Evolutionary conservation across 805 yeast species (phyloP).

Genomic region (Lachancea sp.): DNA sequence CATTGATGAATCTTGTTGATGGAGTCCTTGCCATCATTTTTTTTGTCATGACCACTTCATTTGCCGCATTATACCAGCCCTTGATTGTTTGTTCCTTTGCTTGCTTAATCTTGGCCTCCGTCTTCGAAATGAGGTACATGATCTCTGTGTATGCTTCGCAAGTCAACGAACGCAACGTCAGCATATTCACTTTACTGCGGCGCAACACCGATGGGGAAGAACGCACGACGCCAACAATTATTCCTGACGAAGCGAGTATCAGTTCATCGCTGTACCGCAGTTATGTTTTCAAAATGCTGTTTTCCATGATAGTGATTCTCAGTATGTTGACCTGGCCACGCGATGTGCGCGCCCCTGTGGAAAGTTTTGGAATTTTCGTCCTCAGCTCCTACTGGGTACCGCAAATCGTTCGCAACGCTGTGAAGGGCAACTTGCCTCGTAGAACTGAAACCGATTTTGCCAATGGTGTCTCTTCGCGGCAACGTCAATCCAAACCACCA

Average conservation of each 20-base stretch:
- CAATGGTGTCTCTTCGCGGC: neutral
- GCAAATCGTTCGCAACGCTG: slow-evolving; percentile 66
- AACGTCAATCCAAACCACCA: slow-evolving; percentile 40
- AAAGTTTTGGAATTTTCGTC: slow-evolving; percentile 44
- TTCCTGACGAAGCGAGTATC: slow-evolving; percentile 48
- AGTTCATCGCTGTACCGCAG: slow-evolving; percentile 54
- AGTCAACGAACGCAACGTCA: slow-evolving; percentile 60
- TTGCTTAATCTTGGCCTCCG: slow-evolving; percentile 59
- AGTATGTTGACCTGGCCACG: slow-evolving; percentile 61
- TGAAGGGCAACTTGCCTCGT: slow-evolving; percentile 26
- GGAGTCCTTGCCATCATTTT: slow-evolving; percentile 60
- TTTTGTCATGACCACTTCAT: slow-evolving; percentile 50
- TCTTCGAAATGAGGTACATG: slow-evolving; percentile 72
- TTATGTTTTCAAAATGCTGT: slow-evolving; percentile 47
- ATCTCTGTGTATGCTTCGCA: slow-evolving; percentile 63
- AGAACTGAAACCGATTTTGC: slow-evolving; percentile 12
- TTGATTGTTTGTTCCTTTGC: slow-evolving; percentile 64
- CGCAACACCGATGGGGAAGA: slow-evolving; percentile 35
- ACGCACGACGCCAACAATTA: slow-evolving; percentile 23
- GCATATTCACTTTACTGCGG: slow-evolving; percentile 58
- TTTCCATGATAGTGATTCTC: slow-evolving; percentile 49
- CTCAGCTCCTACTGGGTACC: slow-evolving; percentile 82
- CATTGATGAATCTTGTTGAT: slow-evolving; percentile 59
- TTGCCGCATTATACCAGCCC: slow-evolving; percentile 55
- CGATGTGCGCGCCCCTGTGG: slow-evolving; percentile 47